phyloP scores from a whole-genome alignment of 805 yeast species.

The Sugiyamaella floridensis region DNA sequence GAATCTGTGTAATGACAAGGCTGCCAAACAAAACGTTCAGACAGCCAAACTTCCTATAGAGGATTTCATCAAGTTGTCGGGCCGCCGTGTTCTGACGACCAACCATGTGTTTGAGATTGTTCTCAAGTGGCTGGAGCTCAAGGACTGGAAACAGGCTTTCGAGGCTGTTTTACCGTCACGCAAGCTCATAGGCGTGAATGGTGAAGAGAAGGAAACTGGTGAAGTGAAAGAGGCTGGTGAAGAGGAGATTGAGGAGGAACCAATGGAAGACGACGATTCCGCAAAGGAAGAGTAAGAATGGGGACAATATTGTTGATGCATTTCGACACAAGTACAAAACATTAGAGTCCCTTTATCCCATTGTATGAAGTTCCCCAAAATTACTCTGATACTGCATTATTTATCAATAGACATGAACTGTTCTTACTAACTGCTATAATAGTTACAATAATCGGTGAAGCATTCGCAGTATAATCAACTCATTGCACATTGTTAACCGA shows the following conservation, averaged over 20 bases:
- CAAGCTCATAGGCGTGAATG: conserved; percentile 38
- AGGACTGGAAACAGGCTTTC: conserved; percentile 82
- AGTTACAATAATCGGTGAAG: too few relatives aligned
- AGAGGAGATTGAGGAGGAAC: conserved; percentile 1
- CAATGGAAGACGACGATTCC: neutral
- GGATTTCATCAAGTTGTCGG: conserved; percentile 71
- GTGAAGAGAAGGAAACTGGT: conserved; percentile 11
- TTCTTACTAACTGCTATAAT: too few relatives aligned
- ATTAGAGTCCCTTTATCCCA: too few relatives aligned
- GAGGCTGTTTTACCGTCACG: conserved; percentile 82
- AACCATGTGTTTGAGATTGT: conserved; percentile 90
- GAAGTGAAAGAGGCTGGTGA: conserved; percentile 2
- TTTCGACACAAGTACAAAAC: too few relatives aligned
- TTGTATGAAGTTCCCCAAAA: too few relatives aligned
- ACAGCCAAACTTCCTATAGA: conserved; percentile 84
- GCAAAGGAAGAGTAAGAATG: neutral
- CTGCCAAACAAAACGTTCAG: conserved; percentile 58
- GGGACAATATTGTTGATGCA: neutral
- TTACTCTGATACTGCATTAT: too few relatives aligned
- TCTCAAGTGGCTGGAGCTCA: conserved; percentile 68
- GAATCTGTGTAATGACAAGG: conserved; percentile 72
- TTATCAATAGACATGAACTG: too few relatives aligned
- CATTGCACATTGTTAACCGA: too few relatives aligned
- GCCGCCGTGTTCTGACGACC: conserved; percentile 85
- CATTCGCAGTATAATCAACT: too few relatives aligned